Percentiles rank a stretch among this genome's conserved stretches.
phyloP scores from a whole-genome alignment of 139 green algal species.

The Closterium sp. region DNA sequence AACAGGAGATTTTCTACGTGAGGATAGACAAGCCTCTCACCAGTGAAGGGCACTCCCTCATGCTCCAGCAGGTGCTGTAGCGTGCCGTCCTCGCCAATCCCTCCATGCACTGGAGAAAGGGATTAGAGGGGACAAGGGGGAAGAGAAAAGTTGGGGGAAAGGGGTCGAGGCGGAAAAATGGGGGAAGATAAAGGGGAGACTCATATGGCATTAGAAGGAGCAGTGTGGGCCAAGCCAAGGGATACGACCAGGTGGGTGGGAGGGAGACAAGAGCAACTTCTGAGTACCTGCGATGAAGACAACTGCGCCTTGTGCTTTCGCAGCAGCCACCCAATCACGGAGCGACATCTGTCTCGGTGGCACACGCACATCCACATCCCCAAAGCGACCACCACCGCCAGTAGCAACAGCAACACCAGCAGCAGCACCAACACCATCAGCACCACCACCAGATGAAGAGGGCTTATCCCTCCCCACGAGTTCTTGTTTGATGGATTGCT shows the following conservation, averaged over 20 bases:
- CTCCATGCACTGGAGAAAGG: conserved; percentile 38
- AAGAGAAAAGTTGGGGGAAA: conserved; percentile 7
- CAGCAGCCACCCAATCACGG: conserved; percentile 44
- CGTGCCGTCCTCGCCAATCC: conserved; percentile 45
- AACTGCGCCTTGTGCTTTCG: conserved; percentile 42
- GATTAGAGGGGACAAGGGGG: neutral
- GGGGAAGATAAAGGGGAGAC: neutral
- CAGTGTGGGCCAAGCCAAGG: too few species aligned
- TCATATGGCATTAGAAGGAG: too few species aligned
- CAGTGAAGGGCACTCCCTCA: too few species aligned
- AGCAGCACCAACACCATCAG: too few species aligned
- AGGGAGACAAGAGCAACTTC: too few species aligned
- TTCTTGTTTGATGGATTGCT: neutral
- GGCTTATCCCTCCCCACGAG: neutral
- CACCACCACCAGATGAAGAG: too few species aligned
- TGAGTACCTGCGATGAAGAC: conserved; percentile 52
- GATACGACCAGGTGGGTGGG: too few species aligned
- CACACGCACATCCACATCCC: neutral
- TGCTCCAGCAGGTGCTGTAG: conserved; percentile 32
- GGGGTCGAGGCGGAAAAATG: neutral
- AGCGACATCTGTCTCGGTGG: conserved; percentile 33
- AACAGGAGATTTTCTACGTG: too few species aligned
- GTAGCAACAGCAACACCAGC: too few species aligned
- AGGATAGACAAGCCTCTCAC: too few species aligned
- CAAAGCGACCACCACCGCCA: neutral